These are phyloP conservation scores for Colletotrichum sp. DNA, from an alignment of 2,329 filamentous ascomycete species.

Conservation along the genomic window DNA sequence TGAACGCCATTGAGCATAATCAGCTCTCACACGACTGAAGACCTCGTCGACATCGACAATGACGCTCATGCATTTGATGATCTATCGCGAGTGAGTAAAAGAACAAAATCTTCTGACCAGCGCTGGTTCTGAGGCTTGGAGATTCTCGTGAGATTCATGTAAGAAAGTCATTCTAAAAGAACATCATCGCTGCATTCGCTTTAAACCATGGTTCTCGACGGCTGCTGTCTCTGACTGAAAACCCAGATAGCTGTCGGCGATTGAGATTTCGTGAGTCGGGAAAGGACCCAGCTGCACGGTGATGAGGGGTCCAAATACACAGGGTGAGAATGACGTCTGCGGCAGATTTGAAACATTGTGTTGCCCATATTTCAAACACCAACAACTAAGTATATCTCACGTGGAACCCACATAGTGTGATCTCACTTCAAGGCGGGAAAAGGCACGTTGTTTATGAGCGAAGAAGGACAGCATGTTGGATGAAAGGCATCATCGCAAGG, in stretches of 20 bases:
- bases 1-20: neutral
- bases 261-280: neutral
- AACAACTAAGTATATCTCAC: too few relatives aligned
- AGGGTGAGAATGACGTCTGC: neutral
- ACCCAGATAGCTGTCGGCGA: neutral
- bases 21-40: neutral
- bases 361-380: too few relatives aligned
- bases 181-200: too few relatives aligned
- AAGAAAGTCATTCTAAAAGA: too few relatives aligned
- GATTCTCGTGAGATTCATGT: too few relatives aligned
- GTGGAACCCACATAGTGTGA: too few relatives aligned
- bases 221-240: neutral
- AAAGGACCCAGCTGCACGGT: neutral
- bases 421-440: too few relatives aligned
- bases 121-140: neutral
- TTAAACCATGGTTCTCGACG: too few relatives aligned
- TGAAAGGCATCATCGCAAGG: too few relatives aligned
- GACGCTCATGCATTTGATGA: neutral
- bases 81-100: neutral
- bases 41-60: neutral
- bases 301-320: neutral
- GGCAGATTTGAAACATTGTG: too few relatives aligned
- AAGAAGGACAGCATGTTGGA: too few relatives aligned
- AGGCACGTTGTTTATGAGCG: too few relatives aligned
- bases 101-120: neutral